Conservation (phyloP, 768 basidiomycete genomes). For the Russula brevipes region DNA sequence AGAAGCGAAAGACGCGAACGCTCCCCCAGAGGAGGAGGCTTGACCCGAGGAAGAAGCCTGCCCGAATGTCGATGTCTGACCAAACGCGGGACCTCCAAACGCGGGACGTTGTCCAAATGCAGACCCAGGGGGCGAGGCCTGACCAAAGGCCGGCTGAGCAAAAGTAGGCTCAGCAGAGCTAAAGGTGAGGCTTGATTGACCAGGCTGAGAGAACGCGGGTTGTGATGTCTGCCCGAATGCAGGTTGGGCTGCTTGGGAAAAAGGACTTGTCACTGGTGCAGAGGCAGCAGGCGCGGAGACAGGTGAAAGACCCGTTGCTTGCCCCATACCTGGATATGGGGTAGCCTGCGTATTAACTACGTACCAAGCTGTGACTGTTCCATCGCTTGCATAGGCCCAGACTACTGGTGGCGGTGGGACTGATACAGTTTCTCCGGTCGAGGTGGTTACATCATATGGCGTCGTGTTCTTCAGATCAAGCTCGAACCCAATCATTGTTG, state of each 20-base stretch:
- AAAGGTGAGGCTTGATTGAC: slow-evolving; percentile 1
- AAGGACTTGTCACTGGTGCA: slow-evolving; percentile 1
- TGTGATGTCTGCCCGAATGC: slow-evolving; percentile 28
- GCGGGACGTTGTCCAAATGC: slow-evolving; percentile 19
- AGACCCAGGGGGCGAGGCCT: slow-evolving; percentile 11
- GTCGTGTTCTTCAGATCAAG: slow-evolving; percentile 56
- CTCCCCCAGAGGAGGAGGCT: slow-evolving; percentile 15
- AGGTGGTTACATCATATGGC: slow-evolving; percentile 35
- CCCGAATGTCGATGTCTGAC: slow-evolving; percentile 15
- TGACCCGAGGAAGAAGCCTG: slow-evolving; percentile 17
- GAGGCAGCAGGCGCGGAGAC: slow-evolving; percentile 7
- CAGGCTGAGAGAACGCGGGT: slow-evolving; percentile 21
- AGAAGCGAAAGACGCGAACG: slow-evolving; percentile 28
- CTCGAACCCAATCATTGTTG: slow-evolving; percentile 58
- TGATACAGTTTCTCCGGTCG: slow-evolving; percentile 40
- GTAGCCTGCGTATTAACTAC: slow-evolving; percentile 50
- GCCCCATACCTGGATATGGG: slow-evolving; percentile 52
- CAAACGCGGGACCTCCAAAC: slow-evolving; percentile 14
- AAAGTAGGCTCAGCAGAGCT: slow-evolving; percentile 33
- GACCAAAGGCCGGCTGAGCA: slow-evolving; percentile 17
- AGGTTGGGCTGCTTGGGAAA: slow-evolving; percentile 20
- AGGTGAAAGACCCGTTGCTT: slow-evolving; percentile 9
- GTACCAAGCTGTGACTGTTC: slow-evolving; percentile 70
- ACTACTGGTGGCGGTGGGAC: slow-evolving; percentile 55
- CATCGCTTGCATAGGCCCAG: slow-evolving; percentile 75